Conservation (phyloP, 1,284 basidiomycete genomes). For the Cutaneotrichosporon cutaneum region DNA sequence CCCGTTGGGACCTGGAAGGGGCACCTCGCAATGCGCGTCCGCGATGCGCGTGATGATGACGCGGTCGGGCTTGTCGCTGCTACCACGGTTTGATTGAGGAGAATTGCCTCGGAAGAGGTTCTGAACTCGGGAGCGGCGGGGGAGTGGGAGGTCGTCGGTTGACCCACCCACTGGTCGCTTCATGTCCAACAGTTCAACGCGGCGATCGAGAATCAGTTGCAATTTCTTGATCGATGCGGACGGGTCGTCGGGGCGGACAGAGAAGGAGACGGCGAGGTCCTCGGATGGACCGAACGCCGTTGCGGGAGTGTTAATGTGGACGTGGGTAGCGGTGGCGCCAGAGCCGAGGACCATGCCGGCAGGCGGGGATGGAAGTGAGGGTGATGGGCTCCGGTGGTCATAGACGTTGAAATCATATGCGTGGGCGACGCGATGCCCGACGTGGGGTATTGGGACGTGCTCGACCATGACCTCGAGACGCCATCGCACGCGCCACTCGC, state of each 20-base stretch:
- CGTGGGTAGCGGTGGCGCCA: constrained; percentile 23
- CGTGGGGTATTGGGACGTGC: constrained; percentile 42
- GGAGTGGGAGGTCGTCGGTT: neutral
- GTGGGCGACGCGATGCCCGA: constrained; percentile 35
- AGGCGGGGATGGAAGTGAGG: constrained; percentile 35
- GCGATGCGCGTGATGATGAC: constrained; percentile 16
- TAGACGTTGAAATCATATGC: constrained; percentile 34
- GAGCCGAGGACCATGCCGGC: constrained; percentile 26
- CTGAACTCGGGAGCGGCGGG: constrained; percentile 11
- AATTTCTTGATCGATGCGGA: constrained; percentile 30
- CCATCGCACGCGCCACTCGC: constrained; percentile 45
- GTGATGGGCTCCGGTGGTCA: constrained; percentile 29
- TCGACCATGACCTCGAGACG: constrained; percentile 40
- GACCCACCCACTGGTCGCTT: neutral
- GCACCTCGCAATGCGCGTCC: constrained; percentile 26
- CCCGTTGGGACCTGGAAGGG: constrained; percentile 19
- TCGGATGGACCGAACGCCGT: constrained; percentile 41
- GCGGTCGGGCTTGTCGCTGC: neutral
- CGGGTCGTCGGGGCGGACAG: constrained; percentile 33
- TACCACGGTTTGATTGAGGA: neutral
- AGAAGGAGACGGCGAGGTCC: constrained; percentile 28
- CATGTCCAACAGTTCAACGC: constrained; percentile 24
- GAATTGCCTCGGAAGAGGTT: constrained; percentile 13
- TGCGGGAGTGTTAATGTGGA: constrained; percentile 32
- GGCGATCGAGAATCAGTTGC: constrained; percentile 35